Evolutionary conservation across 495 filamentous ascomycete species (phyloP).

Genomic region (Aspergillus nidulans): DNA sequence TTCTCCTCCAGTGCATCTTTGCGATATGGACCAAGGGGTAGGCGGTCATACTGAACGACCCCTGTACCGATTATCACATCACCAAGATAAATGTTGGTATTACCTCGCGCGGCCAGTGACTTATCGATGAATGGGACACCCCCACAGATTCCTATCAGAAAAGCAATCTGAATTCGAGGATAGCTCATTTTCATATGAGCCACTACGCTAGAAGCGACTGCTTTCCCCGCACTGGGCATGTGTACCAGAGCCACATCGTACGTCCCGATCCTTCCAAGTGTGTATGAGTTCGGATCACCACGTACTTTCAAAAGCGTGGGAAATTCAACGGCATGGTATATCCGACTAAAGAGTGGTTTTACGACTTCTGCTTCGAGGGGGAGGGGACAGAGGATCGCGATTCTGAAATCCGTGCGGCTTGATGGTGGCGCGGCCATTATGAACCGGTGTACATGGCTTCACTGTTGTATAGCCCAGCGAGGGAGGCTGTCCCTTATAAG

Average conservation of each 20-base stretch:
- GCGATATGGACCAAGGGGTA: conserved; percentile 22
- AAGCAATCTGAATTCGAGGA: conserved; percentile 14
- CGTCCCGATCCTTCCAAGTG: conserved; percentile 29
- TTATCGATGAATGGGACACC: not conserved
- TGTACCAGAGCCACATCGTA: conserved; percentile 33
- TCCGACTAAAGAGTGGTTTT: conserved; percentile 23
- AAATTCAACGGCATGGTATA: conserved; percentile 9
- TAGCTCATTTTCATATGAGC: conserved; percentile 27
- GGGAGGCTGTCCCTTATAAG: too few relatives aligned
- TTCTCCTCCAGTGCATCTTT: conserved; percentile 16
- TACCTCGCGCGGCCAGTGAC: not conserved
- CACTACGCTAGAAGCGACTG: conserved; percentile 26
- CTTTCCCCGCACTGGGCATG: conserved; percentile 33
- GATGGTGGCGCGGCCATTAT: too few relatives aligned
- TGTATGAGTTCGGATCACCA: conserved; percentile 22
- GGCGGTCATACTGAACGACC: conserved; percentile 36
- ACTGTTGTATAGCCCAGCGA: too few relatives aligned
- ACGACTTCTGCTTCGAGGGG: not conserved
- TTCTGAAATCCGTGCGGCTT: not conserved
- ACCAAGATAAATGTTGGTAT: conserved; percentile 31
- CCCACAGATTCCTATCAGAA: conserved; percentile 23
- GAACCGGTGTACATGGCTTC: too few relatives aligned
- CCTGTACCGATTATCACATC: conserved; percentile 42
- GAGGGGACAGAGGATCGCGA: not conserved
- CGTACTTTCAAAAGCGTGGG: not conserved